A percentile compares a stretch with the other conserved stretches of the same genome.
Conservation (phyloP, 2,329 filamentous ascomycete species). For the Rugonectria rugulosa region DNA sequence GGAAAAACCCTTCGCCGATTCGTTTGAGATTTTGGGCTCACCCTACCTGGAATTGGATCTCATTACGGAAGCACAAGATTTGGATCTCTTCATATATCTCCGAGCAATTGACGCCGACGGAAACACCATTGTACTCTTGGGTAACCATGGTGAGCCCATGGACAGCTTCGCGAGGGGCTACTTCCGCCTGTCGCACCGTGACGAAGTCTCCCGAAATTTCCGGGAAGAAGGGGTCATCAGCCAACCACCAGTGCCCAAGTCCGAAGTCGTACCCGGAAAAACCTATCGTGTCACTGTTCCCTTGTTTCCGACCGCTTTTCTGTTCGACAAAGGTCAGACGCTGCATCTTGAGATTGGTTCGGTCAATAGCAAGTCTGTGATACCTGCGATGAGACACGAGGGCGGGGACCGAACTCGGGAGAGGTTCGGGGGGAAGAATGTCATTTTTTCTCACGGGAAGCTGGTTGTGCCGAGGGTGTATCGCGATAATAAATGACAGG, state of each 20-base stretch:
- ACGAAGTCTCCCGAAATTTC: conserved; percentile 3
- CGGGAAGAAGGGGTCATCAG: not conserved
- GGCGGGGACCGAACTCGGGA: conserved; percentile 8
- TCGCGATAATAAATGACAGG: no score
- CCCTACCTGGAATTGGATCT: conserved; percentile 13
- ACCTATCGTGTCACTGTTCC: conserved; percentile 5
- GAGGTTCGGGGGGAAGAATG: conserved; percentile 9
- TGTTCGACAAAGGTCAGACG: conserved; percentile 10
- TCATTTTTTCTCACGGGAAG: conserved; percentile 7
- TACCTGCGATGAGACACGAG: conserved; percentile 12
- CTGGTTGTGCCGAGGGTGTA: conserved; percentile 2
- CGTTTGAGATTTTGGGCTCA: conserved; percentile 10
- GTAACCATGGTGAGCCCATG: conserved; percentile 12
- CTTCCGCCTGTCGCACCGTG: conserved; percentile 15
- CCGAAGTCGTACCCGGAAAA: not conserved
- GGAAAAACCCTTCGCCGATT: conserved; percentile 1
- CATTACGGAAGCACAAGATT: conserved; percentile 4
- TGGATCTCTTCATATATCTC: conserved; percentile 13
- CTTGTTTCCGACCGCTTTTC: conserved; percentile 5
- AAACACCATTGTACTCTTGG: not conserved
- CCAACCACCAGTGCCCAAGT: not conserved
- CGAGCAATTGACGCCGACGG: not conserved
- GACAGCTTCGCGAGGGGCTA: conserved; percentile 3
- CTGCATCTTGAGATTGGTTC: conserved; percentile 5
- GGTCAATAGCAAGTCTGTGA: not conserved